These are phyloP conservation scores for Solanum acaule DNA, from an alignment of 257 asterid species.

Conservation along the genomic window DNA sequence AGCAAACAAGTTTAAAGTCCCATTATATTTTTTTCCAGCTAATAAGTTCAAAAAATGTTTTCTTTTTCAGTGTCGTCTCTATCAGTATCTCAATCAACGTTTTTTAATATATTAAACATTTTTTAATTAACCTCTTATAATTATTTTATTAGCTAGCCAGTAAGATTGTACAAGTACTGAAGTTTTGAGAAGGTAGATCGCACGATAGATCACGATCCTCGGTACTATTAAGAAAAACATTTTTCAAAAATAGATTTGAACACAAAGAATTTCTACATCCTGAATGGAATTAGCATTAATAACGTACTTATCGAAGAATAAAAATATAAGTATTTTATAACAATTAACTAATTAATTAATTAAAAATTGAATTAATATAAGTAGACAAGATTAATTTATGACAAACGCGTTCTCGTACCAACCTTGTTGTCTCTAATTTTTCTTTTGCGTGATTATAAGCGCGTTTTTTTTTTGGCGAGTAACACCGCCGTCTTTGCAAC, in stretches of 20 bases:
- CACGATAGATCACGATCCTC: background rate
- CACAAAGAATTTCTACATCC: background rate
- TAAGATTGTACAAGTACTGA: fast-evolving
- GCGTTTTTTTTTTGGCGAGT: background rate
- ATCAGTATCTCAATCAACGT: background rate
- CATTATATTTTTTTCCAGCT: background rate
- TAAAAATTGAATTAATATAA: background rate
- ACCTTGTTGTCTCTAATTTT: background rate
- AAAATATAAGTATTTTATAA: background rate
- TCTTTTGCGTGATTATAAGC: background rate
- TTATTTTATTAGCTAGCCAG: background rate
- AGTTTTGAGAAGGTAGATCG: background rate
- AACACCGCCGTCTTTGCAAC: background rate
- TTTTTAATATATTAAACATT: background rate
- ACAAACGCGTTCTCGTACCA: background rate
- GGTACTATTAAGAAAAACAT: background rate
- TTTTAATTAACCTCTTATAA: background rate
- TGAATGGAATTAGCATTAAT: background rate
- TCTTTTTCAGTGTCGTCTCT: background rate
- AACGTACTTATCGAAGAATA: fast-evolving
- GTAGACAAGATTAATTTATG: background rate
- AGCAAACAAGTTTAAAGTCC: background rate
- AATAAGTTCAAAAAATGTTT: background rate
- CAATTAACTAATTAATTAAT: background rate
- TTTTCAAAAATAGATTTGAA: background rate